These are phyloP conservation scores for Prunus armeniaca DNA, from an alignment of 306 rosid genomes.

Conservation along the genomic window DNA sequence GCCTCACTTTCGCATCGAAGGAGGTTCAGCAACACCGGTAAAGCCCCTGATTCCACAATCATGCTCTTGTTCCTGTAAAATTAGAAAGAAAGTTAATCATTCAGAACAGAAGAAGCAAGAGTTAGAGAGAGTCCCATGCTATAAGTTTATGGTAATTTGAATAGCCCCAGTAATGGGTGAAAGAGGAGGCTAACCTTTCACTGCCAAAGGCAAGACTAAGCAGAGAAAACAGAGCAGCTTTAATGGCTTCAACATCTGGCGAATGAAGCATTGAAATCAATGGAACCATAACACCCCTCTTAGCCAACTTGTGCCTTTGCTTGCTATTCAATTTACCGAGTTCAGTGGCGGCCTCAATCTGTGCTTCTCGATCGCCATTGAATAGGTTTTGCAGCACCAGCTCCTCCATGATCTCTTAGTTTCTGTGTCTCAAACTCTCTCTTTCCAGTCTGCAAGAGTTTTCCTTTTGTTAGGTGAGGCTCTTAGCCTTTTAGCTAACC, in stretches of 20 bases:
- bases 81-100: constrained; percentile 17
- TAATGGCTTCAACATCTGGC: constrained; percentile 46
- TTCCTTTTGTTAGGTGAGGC: neutral
- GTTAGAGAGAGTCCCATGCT: no score
- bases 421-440: neutral
- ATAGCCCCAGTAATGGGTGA: neutral
- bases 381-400: constrained; percentile 45
- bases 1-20: constrained; percentile 48
- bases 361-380: constrained; percentile 47
- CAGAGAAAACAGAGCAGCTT: constrained; percentile 72
- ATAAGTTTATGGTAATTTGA: neutral
- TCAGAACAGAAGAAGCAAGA: neutral
- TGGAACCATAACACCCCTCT: constrained; percentile 53
- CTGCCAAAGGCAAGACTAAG: constrained; percentile 77
- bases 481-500: constrained; percentile 13
- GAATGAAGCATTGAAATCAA: constrained; percentile 72
- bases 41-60: constrained; percentile 56
- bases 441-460: neutral
- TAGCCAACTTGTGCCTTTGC: constrained; percentile 60
- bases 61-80: constrained; percentile 62
- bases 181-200: constrained; percentile 55
- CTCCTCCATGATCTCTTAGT: constrained; percentile 51
- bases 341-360: constrained; percentile 54
- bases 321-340: constrained; percentile 47
- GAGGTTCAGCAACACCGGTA: constrained; percentile 52